Evolutionary conservation across 2,329 filamentous ascomycete species (phyloP), one percentile per base, ranked within the genome.

Genomic region (Verticillium nubilum): DNA sequence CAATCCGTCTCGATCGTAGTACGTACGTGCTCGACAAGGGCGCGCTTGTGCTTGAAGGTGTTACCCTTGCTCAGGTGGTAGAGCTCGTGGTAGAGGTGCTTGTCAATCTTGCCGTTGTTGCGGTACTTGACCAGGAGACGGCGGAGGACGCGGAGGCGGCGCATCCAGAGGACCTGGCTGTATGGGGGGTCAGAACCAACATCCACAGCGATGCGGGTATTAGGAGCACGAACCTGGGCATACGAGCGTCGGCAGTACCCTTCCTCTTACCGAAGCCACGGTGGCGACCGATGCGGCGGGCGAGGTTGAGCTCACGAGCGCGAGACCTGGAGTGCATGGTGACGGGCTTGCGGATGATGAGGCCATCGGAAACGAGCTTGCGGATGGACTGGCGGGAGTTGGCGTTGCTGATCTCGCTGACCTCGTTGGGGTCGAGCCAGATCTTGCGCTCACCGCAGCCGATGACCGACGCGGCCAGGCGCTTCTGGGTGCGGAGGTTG

Each of bases 21-120:
- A 92, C 95, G 77, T 96, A 99, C 95, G 86, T 99, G 95, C 88
- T 99, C 95, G 79, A 99, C 92, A 74, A 99, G 89, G 76, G 93
- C 95, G 83, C 95, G 90, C 93, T 98, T 99, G 92, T 99, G 95
- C 93, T 99, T 99, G 91, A 99, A 99, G 80, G 95, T 94, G 90
- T 99, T 99, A 96, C 95, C 96, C 93, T 99, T 99, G 89, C 91
- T 95, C 79, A 96, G 86, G 83, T 97, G 95, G 88, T 99, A 99
- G 71, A 99, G 92, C 86, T 98, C 93, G 88, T 99, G 95, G 89
- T 99, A 99, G 66, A 99, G 92, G 87, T 99, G 95, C 90, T 99
- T 99, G 86, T 99, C 95, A 80, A 99, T 99, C 91, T 99, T 99
- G 82, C 96, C 96, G 76, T 90, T 91, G 80, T 94, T 94, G 82